Percentiles rank a stretch among this genome's conserved stretches.
phyloP scores from a whole-genome alignment of 257 asterid species.

The Primulina eburnea region DNA sequence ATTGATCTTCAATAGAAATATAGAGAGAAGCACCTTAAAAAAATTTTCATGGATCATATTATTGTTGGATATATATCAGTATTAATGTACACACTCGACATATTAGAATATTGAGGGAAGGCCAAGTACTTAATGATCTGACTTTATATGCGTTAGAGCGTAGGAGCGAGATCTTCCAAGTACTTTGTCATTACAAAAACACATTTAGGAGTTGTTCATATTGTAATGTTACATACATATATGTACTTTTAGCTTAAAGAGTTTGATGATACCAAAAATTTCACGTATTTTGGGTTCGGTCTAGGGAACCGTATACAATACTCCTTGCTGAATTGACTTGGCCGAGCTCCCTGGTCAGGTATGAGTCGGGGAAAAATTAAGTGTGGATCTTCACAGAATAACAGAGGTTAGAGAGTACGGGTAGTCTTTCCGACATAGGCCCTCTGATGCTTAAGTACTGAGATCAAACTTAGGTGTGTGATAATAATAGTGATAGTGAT shows the following conservation, averaged over 20 bases:
- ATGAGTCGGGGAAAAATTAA: too few relatives aligned
- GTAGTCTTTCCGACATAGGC: too few relatives aligned
- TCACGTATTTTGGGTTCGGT: too few relatives aligned
- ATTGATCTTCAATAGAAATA: conserved; percentile 28
- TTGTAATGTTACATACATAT: neutral
- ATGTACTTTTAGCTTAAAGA: conserved; percentile 17
- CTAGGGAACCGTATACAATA: too few relatives aligned
- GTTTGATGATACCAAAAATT: too few relatives aligned
- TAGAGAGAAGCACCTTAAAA: conserved; percentile 6
- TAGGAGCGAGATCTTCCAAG: conserved; percentile 64
- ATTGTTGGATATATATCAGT: neutral
- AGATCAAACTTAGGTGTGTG: too few relatives aligned
- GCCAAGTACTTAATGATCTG: conserved; percentile 69
- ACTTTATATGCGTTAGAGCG: conserved; percentile 52
- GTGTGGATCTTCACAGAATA: too few relatives aligned
- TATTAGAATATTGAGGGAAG: conserved; percentile 11
- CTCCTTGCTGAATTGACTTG: too few relatives aligned
- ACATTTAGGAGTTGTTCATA: neutral
- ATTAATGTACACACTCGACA: conserved; percentile 4
- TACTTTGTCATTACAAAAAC: conserved; percentile 38
- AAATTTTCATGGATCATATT: neutral
- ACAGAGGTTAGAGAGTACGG: too few relatives aligned
- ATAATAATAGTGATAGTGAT: too few relatives aligned
- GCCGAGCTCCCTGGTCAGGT: too few relatives aligned
- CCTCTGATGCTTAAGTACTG: too few relatives aligned